Evolutionary conservation across 306 rosid species (phyloP), one percentile per base, ranked within the genome.

Genomic region (Vigna angularis): DNA sequence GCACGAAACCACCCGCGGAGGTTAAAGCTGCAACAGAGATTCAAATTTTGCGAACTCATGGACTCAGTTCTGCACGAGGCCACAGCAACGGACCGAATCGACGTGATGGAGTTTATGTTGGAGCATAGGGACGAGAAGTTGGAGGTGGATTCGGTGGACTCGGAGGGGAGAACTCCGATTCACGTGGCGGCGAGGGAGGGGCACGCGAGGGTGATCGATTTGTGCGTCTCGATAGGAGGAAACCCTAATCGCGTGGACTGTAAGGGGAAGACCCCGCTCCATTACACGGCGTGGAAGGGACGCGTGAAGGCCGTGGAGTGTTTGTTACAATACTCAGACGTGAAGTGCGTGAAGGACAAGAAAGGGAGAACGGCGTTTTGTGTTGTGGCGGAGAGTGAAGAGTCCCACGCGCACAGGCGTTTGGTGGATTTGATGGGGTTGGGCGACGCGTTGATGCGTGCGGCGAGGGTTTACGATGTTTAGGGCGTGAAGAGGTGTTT

Each of bases 261-360:
- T 0, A 66, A 38, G 2, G 91, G 90, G 16, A 84, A 87, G 91
- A 91, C 88, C 10, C 91, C 98, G 10, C 90, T 92, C 1, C 98
- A 92, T 24, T 80, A 40, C 40, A 95, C 98, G 0, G 90, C 98
- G 44, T 88, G 87, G 38, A 83, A 71, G 52, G 93, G 95, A 0
- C 88, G 91, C 58, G 40, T 81, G 61, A 82, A 76, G 56, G 82
- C 88, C 7, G 91, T 78, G 6, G 79, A 86, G 89, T 86, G 77
- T 66, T 40, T 92, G 66, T 61, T 91, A 9, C 83, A 81, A 36
- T 82, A 89, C 75, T 90, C 93, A 9, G 80, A 81, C 40, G 83
- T 70, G 63, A 95, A 91, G 59, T 75, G 83, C 82, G 91, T 70
- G 1, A 66, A 84, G 51, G 88, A 85, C 44, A 56, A 34, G 4